Percentiles rank a stretch among this genome's conserved stretches.
Evolutionary conservation across 257 asterid species (phyloP).

Genomic region (Craterostigma plantagineum): DNA sequence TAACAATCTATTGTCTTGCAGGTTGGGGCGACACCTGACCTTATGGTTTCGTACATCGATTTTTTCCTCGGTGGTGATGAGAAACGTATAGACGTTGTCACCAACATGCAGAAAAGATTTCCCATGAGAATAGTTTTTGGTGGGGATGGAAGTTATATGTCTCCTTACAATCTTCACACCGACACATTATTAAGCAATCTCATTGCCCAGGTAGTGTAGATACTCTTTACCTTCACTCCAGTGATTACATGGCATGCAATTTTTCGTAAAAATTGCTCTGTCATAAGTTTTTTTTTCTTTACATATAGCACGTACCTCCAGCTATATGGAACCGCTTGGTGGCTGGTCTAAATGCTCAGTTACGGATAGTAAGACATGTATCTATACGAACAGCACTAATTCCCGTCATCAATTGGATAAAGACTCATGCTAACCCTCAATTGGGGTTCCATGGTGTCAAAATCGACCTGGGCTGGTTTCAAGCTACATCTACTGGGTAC

Average conservation of each 20-base stretch:
- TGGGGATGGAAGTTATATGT: conserved; percentile 89
- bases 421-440: conserved; percentile 78
- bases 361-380: conserved; percentile 71
- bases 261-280: conserved; percentile 8
- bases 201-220: conserved; percentile 67
- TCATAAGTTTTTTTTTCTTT: conserved; percentile 11
- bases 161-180: conserved; percentile 67
- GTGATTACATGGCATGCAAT: no score
- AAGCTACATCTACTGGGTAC: conserved; percentile 81
- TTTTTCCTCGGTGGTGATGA: conserved; percentile 98
- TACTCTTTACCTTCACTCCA: conserved; percentile 2
- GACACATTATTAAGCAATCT: conserved; percentile 79
- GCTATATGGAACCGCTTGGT: conserved; percentile 89
- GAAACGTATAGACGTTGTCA: conserved; percentile 81
- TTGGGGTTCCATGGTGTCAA: conserved; percentile 86
- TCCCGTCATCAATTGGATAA: conserved; percentile 62
- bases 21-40: conserved; percentile 97
- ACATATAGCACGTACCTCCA: conserved; percentile 70
- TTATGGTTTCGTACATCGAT: conserved; percentile 85
- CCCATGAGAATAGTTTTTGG: conserved; percentile 84
- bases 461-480: conserved; percentile 95
- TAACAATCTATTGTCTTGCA: conserved; percentile 4
- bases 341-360: conserved; percentile 81
- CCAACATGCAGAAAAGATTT: conserved; percentile 64
- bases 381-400: conserved; percentile 53